These are phyloP conservation scores for Hysterium pulicare DNA, from an alignment of 2,329 filamentous ascomycete species.

Conservation along the genomic window DNA sequence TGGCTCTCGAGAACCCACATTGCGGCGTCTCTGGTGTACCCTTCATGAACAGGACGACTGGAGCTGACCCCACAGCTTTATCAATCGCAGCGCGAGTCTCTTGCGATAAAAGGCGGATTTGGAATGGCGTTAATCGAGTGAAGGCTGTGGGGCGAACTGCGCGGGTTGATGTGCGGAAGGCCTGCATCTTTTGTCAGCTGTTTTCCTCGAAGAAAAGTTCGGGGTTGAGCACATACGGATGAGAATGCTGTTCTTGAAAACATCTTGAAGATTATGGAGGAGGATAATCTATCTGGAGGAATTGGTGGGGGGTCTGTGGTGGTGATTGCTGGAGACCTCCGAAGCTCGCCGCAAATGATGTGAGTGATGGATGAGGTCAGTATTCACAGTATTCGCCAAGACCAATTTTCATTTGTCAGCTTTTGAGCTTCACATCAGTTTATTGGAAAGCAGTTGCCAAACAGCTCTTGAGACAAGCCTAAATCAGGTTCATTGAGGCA, in stretches of 20 bases:
- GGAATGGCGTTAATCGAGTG: conserved; percentile 42
- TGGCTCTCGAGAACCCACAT: conserved; percentile 93
- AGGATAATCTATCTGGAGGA: conserved; percentile 3
- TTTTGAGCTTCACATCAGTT: no score
- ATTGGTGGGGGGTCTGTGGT: conserved; percentile 12
- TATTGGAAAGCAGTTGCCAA: no score
- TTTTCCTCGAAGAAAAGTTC: no score
- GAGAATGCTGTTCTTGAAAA: conserved; percentile 37
- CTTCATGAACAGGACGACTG: conserved; percentile 99
- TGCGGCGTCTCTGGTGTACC: conserved; percentile 93
- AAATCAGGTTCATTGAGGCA: no score
- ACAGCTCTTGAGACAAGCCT: no score
- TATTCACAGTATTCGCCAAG: no score
- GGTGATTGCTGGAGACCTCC: conserved; percentile 12
- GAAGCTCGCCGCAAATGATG: conserved; percentile 21
- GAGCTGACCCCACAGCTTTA: conserved; percentile 80
- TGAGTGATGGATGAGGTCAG: conserved; percentile 2
- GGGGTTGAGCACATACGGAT: conserved; percentile 20
- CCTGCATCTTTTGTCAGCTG: conserved; percentile 23
- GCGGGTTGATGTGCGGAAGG: conserved; percentile 34
- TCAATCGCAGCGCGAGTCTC: conserved; percentile 82
- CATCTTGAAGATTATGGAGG: conserved; percentile 24
- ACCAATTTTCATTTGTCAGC: no score
- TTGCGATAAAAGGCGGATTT: conserved; percentile 71
- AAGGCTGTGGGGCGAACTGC: conserved; percentile 28